Conservation (phyloP, 106 monocot species). For the Alisma plantagoaquatica region DNA sequence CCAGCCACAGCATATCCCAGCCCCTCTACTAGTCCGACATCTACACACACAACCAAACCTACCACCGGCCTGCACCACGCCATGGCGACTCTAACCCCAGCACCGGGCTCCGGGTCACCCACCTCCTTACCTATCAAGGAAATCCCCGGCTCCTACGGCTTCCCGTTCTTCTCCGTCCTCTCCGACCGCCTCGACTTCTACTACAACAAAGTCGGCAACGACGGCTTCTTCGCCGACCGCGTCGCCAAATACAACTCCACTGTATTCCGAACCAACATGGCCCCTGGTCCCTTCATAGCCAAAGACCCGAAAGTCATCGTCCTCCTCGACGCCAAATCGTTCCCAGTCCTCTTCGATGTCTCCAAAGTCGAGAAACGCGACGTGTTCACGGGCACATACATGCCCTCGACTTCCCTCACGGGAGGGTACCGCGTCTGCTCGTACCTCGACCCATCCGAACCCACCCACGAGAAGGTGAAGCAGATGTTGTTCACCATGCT, state of each 20-base stretch:
- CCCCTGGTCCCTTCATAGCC: slow-evolving; percentile 48
- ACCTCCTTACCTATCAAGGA: slow-evolving; percentile 2
- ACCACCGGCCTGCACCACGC: too few species aligned
- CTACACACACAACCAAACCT: too few species aligned
- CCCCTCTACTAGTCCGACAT: too few species aligned
- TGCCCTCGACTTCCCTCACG: slow-evolving; percentile 38
- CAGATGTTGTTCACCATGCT: slow-evolving; percentile 29
- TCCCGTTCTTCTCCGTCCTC: slow-evolving; percentile 27
- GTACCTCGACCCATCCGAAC: slow-evolving; percentile 58
- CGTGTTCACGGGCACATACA: slow-evolving; percentile 35
- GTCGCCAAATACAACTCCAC: slow-evolving; percentile 25
- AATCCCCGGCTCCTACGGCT: slow-evolving; percentile 24
- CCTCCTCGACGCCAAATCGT: slow-evolving; percentile 45
- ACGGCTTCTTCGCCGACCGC: slow-evolving; percentile 31
- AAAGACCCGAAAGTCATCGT: slow-evolving; percentile 21
- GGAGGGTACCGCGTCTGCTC: slow-evolving; percentile 47
- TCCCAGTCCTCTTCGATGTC: slow-evolving; percentile 41
- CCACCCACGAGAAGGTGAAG: slow-evolving; percentile 31
- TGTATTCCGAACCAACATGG: slow-evolving; percentile 40
- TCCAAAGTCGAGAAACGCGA: slow-evolving; percentile 37
- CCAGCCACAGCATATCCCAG: too few species aligned
- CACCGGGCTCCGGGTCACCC: too few species aligned
- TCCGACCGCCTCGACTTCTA: slow-evolving; percentile 39
- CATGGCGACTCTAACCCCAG: too few species aligned
- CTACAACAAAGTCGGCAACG: slow-evolving; percentile 27